These are phyloP conservation scores for Pyrenopolyporus hunteri DNA, from an alignment of 495 filamentous ascomycete species.

Conservation along the genomic window DNA sequence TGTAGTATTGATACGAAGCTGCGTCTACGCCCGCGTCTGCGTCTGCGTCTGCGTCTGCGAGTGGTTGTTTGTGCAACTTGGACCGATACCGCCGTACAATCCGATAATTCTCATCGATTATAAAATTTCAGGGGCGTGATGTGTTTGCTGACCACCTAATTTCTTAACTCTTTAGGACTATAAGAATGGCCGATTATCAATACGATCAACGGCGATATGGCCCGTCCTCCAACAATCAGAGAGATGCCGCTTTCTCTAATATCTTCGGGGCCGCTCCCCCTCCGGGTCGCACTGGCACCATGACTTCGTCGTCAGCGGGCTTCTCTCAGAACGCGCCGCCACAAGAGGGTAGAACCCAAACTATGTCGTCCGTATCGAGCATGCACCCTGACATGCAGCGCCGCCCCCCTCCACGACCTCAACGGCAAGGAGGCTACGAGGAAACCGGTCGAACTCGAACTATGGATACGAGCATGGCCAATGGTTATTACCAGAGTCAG, in stretches of 20 bases:
- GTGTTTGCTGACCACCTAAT: constrained; percentile 32
- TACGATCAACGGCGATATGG: constrained; percentile 73
- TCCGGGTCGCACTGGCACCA: constrained; percentile 85
- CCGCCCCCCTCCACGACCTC: constrained; percentile 65
- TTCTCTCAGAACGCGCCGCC: constrained; percentile 45
- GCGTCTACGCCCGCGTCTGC: constrained; percentile 27
- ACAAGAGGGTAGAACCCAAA: constrained; percentile 76
- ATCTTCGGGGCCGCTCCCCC: constrained; percentile 92
- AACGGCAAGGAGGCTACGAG: constrained; percentile 58
- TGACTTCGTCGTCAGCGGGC: constrained; percentile 68
- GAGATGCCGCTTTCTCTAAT: constrained; percentile 94
- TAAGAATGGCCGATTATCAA: constrained; percentile 85
- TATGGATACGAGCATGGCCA: constrained; percentile 51
- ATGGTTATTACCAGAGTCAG: constrained; percentile 64
- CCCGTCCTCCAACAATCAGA: constrained; percentile 72
- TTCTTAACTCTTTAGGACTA: constrained; percentile 30
- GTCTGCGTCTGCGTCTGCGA: constrained; percentile 18
- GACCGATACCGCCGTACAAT: constrained; percentile 16
- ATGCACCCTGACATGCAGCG: constrained; percentile 60
- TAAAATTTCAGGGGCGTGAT: constrained; percentile 5
- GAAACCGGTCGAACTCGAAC: constrained; percentile 46
- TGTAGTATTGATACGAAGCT: constrained; percentile 29
- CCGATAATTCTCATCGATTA: constrained; percentile 17
- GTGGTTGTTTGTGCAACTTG: constrained; percentile 34
- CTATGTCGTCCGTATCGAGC: constrained; percentile 86